Conservation (phyloP, 176 grass and related monocot species). For the Miscanthus lutarioriparius region DNA sequence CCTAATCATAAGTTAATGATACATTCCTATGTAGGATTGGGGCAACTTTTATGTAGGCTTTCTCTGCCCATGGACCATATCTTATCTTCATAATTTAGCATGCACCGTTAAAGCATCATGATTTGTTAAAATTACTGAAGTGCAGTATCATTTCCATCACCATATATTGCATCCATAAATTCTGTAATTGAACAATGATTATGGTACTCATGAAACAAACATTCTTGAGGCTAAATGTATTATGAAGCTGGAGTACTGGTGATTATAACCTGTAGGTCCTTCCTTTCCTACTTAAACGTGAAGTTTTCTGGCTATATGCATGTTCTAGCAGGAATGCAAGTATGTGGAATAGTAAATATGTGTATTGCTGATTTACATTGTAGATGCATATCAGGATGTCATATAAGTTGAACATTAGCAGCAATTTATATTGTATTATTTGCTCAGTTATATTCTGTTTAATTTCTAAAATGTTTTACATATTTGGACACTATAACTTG, state of each 20-base stretch:
- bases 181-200: neutral
- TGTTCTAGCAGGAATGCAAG: neutral
- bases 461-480: constrained; percentile 9
- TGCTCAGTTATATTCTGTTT: constrained; percentile 10
- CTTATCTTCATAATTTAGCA: neutral
- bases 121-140: constrained; percentile 11
- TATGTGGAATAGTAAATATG: neutral
- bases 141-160: neutral
- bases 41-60: neutral
- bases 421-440: neutral
- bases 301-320: neutral
- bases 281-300: neutral
- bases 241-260: neutral
- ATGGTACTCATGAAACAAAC: neutral
- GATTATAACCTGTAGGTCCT: neutral
- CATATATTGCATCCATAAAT: neutral
- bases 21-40: neutral
- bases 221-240: neutral
- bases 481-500: neutral
- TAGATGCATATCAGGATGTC: neutral
- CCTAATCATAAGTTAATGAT: neutral
- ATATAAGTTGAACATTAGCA: neutral
- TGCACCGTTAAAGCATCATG: neutral
- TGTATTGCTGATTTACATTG: neutral
- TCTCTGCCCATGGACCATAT: neutral